These are phyloP conservation scores for Phytophthora nicotianae DNA, from an alignment of 352 stramenopile genomes.

Conservation along the genomic window DNA sequence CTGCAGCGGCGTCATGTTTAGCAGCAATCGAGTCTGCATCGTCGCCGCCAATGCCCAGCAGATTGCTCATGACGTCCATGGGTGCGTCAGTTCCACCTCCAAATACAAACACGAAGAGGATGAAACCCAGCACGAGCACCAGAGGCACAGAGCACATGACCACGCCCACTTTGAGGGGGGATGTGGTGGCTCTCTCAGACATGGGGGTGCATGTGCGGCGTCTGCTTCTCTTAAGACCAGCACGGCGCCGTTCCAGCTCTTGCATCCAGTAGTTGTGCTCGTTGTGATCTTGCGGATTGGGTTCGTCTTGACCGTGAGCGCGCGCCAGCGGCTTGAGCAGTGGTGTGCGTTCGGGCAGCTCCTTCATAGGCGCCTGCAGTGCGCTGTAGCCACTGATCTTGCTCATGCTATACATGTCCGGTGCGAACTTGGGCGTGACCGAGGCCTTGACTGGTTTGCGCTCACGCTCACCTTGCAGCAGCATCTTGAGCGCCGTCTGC, in stretches of 20 bases:
- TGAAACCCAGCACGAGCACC: conserved; percentile 59
- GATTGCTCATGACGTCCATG: conserved; percentile 24
- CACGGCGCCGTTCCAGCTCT: conserved; percentile 63
- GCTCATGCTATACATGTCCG: conserved; percentile 31
- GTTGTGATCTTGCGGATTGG: conserved; percentile 42
- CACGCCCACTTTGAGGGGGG: conserved; percentile 53
- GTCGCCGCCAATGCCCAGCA: conserved; percentile 17
- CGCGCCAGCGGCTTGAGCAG: conserved; percentile 36
- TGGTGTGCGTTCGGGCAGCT: conserved; percentile 35
- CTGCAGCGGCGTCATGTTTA: conserved; percentile 15
- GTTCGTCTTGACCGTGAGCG: conserved; percentile 33
- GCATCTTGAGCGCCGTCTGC: conserved; percentile 42
- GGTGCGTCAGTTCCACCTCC: conserved; percentile 29
- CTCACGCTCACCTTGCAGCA: conserved; percentile 33
- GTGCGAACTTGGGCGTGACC: conserved; percentile 15
- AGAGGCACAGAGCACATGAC: conserved; percentile 81
- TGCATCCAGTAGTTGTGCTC: conserved; percentile 82
- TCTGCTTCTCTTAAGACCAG: conserved; percentile 36
- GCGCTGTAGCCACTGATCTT: conserved; percentile 27
- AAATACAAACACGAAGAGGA: conserved; percentile 59
- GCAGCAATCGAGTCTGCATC: conserved; percentile 7
- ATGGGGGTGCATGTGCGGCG: conserved; percentile 44
- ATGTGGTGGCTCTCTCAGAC: conserved; percentile 47
- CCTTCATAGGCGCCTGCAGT: conserved; percentile 29
- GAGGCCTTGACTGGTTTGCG: conserved; percentile 1